A percentile compares a stretch with the other conserved stretches of the same genome.
Evolutionary conservation across 2,329 filamentous ascomycete genomes (phyloP).

Genomic region (Ambrosiella beaveri): DNA sequence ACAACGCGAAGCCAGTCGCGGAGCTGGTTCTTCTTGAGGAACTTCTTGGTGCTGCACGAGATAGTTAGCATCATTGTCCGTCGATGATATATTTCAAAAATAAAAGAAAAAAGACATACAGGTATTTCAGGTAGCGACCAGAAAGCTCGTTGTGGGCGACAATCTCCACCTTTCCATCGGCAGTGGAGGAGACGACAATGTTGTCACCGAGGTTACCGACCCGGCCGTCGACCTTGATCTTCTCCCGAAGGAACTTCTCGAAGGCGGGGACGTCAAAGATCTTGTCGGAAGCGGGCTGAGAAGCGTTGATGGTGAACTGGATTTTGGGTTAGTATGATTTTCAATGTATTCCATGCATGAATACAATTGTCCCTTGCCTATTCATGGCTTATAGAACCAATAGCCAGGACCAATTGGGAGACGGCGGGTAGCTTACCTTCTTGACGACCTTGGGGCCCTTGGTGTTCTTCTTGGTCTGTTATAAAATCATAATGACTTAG

Average conservation of each 20-base stretch:
- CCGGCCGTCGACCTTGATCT: slow-evolving; percentile 98
- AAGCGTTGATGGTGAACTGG: slow-evolving; percentile 98
- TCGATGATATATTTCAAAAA: too few species aligned
- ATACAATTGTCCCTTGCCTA: neutral
- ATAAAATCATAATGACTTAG: slow-evolving; percentile 49
- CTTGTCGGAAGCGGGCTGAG: slow-evolving; percentile 96
- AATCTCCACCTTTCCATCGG: slow-evolving; percentile 96
- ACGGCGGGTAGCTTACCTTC: slow-evolving; percentile 41
- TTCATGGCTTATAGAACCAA: neutral
- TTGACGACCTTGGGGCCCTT: slow-evolving; percentile 62
- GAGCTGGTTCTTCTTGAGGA: slow-evolving; percentile 99
- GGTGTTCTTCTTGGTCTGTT: slow-evolving; percentile 44
- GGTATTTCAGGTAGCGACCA: slow-evolving; percentile 98
- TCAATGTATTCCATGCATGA: too few species aligned
- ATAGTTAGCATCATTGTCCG: neutral
- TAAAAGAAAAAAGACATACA: slow-evolving; percentile 41
- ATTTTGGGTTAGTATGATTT: neutral
- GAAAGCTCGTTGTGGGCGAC: slow-evolving; percentile 96
- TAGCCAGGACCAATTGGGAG: neutral
- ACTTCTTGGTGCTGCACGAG: slow-evolving; percentile 86
- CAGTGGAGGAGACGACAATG: slow-evolving; percentile 75
- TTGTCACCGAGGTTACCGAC: slow-evolving; percentile 94
- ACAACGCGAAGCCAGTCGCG: slow-evolving; percentile 99
- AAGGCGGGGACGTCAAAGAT: slow-evolving; percentile 99
- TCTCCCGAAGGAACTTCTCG: slow-evolving; percentile 99